A percentile compares a stretch with the other conserved stretches of the same genome.
Conservation (phyloP, 129 eudicot species). For the Helianthus tuberosus region DNA sequence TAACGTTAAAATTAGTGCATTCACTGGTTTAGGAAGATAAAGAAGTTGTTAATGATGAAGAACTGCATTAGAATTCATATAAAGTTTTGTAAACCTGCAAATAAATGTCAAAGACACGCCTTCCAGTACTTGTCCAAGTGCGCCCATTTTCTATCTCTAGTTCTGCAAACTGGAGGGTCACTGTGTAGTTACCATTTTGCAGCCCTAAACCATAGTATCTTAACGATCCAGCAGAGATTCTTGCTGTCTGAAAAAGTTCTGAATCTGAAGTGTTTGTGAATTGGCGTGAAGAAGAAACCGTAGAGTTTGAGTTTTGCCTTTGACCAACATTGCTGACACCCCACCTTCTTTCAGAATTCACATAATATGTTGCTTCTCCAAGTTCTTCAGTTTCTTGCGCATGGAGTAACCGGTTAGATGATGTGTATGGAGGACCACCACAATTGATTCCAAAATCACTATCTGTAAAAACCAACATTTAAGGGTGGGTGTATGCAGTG, state of each 20-base stretch:
- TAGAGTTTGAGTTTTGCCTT: constrained; percentile 31
- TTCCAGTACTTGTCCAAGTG: constrained; percentile 72
- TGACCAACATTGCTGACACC: constrained; percentile 83
- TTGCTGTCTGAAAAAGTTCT: constrained; percentile 65
- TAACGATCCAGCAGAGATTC: constrained; percentile 81
- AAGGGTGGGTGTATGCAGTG: constrained; percentile 15
- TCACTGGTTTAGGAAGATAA: neutral
- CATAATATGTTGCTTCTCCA: constrained; percentile 66
- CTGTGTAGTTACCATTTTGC: constrained; percentile 73
- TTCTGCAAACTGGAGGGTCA: constrained; percentile 78
- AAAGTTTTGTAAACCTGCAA: constrained; percentile 28
- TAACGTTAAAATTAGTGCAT: too few relatives aligned
- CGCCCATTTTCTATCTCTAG: constrained; percentile 35
- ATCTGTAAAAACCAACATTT: constrained; percentile 42
- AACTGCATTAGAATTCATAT: neutral
- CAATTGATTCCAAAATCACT: constrained; percentile 67
- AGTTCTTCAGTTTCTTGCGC: constrained; percentile 58
- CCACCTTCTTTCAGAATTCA: constrained; percentile 59
- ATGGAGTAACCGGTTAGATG: constrained; percentile 35
- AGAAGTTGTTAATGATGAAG: neutral
- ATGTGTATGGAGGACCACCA: constrained; percentile 61
- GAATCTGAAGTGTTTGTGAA: constrained; percentile 64
- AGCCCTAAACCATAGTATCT: constrained; percentile 89
- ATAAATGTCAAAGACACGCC: constrained; percentile 79
- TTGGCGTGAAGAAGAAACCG: constrained; percentile 28